A percentile compares a stretch with the other conserved stretches of the same genome.
These are phyloP conservation scores for Ceratocystis huliohia DNA, from an alignment of 2,329 filamentous ascomycete genomes.

Conservation along the genomic window DNA sequence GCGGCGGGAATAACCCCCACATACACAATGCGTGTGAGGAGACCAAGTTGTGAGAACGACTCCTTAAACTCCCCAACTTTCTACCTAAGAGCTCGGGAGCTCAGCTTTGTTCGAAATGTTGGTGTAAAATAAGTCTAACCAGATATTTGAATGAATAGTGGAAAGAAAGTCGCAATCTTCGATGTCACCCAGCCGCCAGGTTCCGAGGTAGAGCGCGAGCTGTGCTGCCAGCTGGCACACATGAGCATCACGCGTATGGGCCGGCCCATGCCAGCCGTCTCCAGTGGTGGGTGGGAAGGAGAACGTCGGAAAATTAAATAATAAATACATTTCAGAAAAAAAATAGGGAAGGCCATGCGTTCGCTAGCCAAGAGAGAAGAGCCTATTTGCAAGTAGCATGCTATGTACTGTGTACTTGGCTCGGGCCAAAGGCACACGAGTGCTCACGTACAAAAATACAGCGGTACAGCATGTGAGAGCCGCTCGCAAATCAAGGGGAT, in stretches of 20 bases:
- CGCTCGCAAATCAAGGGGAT: background rate
- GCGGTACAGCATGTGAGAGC: background rate
- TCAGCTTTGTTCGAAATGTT: background rate
- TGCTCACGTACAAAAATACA: background rate
- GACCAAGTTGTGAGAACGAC: background rate
- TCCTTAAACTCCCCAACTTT: background rate
- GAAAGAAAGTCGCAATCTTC: background rate
- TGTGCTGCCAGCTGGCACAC: background rate
- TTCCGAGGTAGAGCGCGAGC: background rate
- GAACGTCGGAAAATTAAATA: background rate
- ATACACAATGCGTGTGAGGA: background rate
- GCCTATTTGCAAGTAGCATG: background rate
- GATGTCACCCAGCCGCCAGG: slow-evolving; percentile 1
- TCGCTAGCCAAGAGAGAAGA: background rate
- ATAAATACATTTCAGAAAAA: slow-evolving; percentile 2
- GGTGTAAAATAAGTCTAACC: background rate
- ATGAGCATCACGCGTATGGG: background rate
- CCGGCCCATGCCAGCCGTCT: background rate
- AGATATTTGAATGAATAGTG: background rate
- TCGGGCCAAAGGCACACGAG: background rate
- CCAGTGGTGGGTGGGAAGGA: background rate
- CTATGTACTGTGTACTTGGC: background rate
- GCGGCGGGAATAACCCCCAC: background rate
- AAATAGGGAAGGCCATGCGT: background rate
- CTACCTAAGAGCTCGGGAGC: background rate